Conservation (phyloP, 345 rosid genomes). For the Reutealis trisperma region DNA sequence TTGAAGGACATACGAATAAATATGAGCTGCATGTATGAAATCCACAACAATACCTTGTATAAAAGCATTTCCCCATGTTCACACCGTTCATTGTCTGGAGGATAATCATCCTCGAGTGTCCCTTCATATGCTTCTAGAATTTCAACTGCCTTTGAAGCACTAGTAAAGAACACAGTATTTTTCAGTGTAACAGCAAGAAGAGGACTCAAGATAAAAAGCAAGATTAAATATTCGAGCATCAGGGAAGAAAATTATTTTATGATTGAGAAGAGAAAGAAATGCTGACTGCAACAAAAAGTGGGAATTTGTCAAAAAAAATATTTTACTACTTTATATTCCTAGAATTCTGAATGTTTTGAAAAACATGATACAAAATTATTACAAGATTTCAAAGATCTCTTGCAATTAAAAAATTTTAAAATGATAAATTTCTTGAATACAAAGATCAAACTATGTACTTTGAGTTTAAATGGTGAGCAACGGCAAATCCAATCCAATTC, state of each 20-base stretch:
- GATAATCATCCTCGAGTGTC: conserved; percentile 95
- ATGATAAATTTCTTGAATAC: background rate
- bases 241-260: background rate
- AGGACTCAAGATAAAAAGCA: background rate
- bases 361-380: background rate
- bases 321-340: background rate
- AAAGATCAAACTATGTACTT: conserved; percentile 54
- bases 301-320: background rate
- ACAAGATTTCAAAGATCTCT: background rate
- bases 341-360: background rate
- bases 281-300: background rate
- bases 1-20: background rate
- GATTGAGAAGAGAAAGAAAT: background rate
- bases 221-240: background rate
- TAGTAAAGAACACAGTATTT: conserved; percentile 28
- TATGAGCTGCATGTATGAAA: background rate
- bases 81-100: conserved; percentile 93
- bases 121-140: conserved; percentile 99
- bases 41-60: conserved; percentile 65
- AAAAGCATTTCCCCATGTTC: conserved; percentile 99
- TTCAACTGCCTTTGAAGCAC: conserved; percentile 95
- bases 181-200: conserved; percentile 3
- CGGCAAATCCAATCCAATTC: conserved; percentile 99
- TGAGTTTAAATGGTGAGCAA: conserved; percentile 86
- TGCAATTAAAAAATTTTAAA: background rate